Conservation (phyloP, 2,329 filamentous ascomycete genomes). For the Fusarium kyushuense region DNA sequence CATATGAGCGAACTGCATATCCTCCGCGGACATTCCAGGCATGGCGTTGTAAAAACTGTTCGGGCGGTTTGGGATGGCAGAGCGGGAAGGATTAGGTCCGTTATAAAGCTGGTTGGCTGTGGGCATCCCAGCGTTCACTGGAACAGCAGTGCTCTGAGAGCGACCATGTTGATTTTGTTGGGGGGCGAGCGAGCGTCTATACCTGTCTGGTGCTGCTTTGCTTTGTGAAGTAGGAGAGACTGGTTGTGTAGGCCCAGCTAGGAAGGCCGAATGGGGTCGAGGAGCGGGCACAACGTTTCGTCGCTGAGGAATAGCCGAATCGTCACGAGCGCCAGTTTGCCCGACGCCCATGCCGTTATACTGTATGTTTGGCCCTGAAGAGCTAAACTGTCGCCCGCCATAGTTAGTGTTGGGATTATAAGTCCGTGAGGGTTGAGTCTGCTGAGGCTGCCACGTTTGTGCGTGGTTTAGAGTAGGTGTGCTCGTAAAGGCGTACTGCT, state of each 20-base stretch:
- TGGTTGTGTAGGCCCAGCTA: slow-evolving; percentile 60
- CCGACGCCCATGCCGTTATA: slow-evolving; percentile 54
- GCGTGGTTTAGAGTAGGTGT: slow-evolving; percentile 73
- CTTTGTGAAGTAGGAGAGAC: slow-evolving; percentile 57
- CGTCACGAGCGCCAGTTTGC: slow-evolving; percentile 63
- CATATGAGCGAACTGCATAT: slow-evolving; percentile 73
- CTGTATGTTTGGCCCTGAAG: slow-evolving; percentile 57
- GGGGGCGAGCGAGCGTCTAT: slow-evolving; percentile 69
- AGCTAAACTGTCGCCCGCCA: slow-evolving; percentile 52
- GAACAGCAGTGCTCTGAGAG: slow-evolving; percentile 53
- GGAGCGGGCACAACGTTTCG: slow-evolving; percentile 56
- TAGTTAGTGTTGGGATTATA: slow-evolving; percentile 47
- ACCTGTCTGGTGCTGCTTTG: slow-evolving; percentile 78
- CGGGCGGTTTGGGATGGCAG: slow-evolving; percentile 60
- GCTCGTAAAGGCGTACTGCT: slow-evolving; percentile 81
- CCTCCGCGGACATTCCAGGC: slow-evolving; percentile 71
- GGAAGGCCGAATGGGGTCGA: slow-evolving; percentile 59
- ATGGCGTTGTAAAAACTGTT: slow-evolving; percentile 64
- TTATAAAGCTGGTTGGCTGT: slow-evolving; percentile 50
- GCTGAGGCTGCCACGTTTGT: slow-evolving; percentile 62
- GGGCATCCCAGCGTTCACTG: slow-evolving; percentile 43
- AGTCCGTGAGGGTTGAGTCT: slow-evolving; percentile 36
- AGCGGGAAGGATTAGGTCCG: slow-evolving; percentile 47
- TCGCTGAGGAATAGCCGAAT: slow-evolving; percentile 60
- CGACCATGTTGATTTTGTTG: slow-evolving; percentile 53